Evolutionary conservation across 306 rosid genomes (phyloP), one percentile per base, ranked within the genome.

Genomic region (Nissolia schottii): DNA sequence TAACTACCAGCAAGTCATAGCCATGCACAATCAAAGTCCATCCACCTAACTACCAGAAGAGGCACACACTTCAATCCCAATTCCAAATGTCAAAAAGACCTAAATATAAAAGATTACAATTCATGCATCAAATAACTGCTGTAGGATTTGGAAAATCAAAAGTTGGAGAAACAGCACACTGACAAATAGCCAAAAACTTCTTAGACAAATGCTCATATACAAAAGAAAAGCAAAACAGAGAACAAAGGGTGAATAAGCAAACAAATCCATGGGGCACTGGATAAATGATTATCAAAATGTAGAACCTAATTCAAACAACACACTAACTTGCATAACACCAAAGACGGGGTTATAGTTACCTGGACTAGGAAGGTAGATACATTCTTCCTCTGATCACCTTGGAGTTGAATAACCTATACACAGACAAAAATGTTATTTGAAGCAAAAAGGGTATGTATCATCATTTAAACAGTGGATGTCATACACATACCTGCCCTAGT

Each of bases 401-500:
- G 97, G 81, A 92, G 97, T 83, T 92, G 97, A 78, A 92, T 89
- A 79, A 92, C 97, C 97, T 92, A 45, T 5, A 29, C 50, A 46
- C 32, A 70, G 20, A 64, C 28, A 84, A 71, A 10, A 41, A 20
- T 4, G 56, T 41, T n/a, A 72, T 8, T 65, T 23, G n/a, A 72
- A 19, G 64, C 20, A 70, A 67, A 29, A 11, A 32, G 8, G 16
- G 4, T n/a, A 12, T 15, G 64, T 14, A 31, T 8, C 31, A 14
- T 34, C 46, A 23, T 15, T 6, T 45, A 9, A 59, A 19, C 12
- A 8, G 24, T 53, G 63, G 41, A 41, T 6, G 35, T 19, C 40
- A 35, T n/a, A 43, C 24, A 81, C 79, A 24, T 12, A 92, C 97
- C 96, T 92, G 96, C 38, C 97, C 97, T 82, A 82, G 82, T 70